A percentile compares a stretch with the other conserved stretches of the same genome.
phyloP scores from a whole-genome alignment of 2,329 filamentous ascomycete species.

The Diaporthe ilicicola region DNA sequence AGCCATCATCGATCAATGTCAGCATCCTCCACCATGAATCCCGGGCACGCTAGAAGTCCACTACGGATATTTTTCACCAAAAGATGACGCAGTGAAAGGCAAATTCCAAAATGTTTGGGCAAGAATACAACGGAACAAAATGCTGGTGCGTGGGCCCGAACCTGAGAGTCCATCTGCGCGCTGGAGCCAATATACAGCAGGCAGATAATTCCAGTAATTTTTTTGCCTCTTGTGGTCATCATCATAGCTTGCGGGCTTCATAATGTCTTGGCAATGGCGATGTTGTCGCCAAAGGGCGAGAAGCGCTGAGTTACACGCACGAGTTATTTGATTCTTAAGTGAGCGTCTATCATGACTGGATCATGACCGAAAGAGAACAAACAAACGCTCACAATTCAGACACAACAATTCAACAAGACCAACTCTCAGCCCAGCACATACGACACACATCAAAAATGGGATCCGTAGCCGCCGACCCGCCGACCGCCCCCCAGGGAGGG shows the following conservation, averaged over 20 bases:
- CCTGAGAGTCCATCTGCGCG: too few relatives aligned
- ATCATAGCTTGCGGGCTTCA: neutral
- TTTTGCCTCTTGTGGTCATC: neutral
- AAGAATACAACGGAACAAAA: neutral
- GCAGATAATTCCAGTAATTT: too few relatives aligned
- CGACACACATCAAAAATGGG: neutral
- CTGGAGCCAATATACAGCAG: neutral
- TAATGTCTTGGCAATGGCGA: constrained; percentile 3
- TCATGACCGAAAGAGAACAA: neutral
- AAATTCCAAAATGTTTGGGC: neutral
- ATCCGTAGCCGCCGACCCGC: constrained; percentile 11
- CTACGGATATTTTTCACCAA: neutral
- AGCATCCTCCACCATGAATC: neutral
- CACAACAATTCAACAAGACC: neutral
- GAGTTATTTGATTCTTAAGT: neutral
- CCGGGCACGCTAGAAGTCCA: too few relatives aligned
- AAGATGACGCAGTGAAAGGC: neutral
- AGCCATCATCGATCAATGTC: neutral
- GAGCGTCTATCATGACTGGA: neutral
- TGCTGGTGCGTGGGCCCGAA: neutral
- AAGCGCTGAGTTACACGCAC: too few relatives aligned
- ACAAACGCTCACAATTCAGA: neutral
- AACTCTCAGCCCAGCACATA: neutral
- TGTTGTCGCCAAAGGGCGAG: neutral
- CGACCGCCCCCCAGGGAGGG: constrained; percentile 5